Percentiles rank a stretch among this genome's conserved stretches.
Conservation (phyloP, 1,139 yeast species). For the Hanseniaspora gamundiae region DNA sequence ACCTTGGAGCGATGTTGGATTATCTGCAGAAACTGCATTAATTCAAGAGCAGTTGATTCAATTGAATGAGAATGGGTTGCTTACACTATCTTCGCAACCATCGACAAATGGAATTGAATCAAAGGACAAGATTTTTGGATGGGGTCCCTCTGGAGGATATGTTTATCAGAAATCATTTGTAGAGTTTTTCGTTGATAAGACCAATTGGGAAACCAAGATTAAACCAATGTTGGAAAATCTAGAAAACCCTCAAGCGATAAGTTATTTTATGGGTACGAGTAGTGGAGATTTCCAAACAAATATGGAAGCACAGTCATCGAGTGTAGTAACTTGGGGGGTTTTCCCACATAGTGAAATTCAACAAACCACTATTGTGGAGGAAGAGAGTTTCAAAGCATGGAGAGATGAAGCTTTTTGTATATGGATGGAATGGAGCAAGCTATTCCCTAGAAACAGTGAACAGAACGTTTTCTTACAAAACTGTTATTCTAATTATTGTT, state of each 20-base stretch:
- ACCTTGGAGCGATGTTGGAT: constrained; percentile 81
- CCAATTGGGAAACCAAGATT: constrained; percentile 50
- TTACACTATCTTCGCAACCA: constrained; percentile 93
- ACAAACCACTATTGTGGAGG: constrained; percentile 81
- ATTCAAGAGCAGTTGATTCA: constrained; percentile 84
- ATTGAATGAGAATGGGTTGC: constrained; percentile 62
- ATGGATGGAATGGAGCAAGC: constrained; percentile 85
- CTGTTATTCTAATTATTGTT: constrained; percentile 50
- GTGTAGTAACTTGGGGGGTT: constrained; percentile 94
- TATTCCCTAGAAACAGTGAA: constrained; percentile 38
- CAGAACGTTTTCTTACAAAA: constrained; percentile 49
- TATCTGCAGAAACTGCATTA: constrained; percentile 80
- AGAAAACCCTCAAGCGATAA: constrained; percentile 25
- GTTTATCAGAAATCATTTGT: constrained; percentile 91
- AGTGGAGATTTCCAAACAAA: constrained; percentile 49
- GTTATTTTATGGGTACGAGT: constrained; percentile 63
- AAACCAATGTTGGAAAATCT: constrained; percentile 40
- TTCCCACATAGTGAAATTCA: constrained; percentile 78
- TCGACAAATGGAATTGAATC: constrained; percentile 71
- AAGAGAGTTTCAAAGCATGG: constrained; percentile 86
- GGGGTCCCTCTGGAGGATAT: constrained; percentile 88
- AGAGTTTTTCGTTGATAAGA: constrained; percentile 67
- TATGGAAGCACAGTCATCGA: constrained; percentile 38
- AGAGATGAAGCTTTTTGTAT: constrained; percentile 84
- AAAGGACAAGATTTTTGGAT: constrained; percentile 80